Conservation (phyloP, 164 flowering plant species). For the Liquidambar formosana region DNA sequence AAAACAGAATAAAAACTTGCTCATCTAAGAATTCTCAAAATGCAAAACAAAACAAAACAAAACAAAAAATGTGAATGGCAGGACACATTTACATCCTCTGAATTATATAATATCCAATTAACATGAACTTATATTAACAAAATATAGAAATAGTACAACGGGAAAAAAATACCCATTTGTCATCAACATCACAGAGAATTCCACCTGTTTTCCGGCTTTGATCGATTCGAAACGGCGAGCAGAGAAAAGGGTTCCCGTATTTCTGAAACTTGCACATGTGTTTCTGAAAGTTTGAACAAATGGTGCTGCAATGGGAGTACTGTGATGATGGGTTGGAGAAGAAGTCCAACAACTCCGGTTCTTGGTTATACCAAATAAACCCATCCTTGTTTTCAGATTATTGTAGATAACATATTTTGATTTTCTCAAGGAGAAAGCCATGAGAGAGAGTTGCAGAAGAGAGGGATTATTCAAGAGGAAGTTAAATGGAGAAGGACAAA, state of each 20-base stretch:
- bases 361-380: slow-evolving; percentile 6
- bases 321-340: neutral
- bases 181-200: slow-evolving; percentile 16
- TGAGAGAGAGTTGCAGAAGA: neutral
- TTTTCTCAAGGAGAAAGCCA: slow-evolving; percentile 24
- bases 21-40: neutral
- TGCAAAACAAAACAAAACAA: neutral
- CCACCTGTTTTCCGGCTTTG: slow-evolving; percentile 26
- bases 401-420: slow-evolving; percentile 5
- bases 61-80: neutral
- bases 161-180: slow-evolving; percentile 34
- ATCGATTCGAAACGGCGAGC: slow-evolving; percentile 42
- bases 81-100: too few species aligned
- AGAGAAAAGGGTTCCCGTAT: slow-evolving; percentile 19
- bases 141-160: neutral
- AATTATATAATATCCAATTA: neutral
- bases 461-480: too few species aligned
- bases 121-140: neutral
- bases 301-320: neutral
- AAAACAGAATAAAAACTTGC: neutral
- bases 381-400: slow-evolving; percentile 13
- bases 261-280: slow-evolving; percentile 17
- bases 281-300: slow-evolving; percentile 9
- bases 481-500: too few species aligned
- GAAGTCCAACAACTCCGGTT: slow-evolving; percentile 10